Percentiles rank a stretch among this genome's conserved stretches.
Conservation (phyloP, 73 alveolate species). For the Tetrahymena thermophila region DNA sequence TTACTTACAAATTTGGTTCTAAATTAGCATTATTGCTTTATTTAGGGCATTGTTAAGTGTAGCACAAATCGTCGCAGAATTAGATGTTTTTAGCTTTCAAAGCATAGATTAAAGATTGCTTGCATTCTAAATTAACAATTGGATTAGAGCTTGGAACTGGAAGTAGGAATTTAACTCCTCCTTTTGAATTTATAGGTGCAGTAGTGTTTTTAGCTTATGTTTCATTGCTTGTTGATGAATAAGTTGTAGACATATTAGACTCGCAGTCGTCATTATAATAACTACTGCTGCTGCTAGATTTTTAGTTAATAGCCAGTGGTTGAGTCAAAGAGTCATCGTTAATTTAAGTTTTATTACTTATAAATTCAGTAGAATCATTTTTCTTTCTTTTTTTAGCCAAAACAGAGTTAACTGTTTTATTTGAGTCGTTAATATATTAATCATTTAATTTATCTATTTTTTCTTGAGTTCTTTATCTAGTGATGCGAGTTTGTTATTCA, state of each 20-base stretch:
- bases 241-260: not conserved
- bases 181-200: not conserved
- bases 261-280: not conserved
- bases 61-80: constrained; percentile 64
- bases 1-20: constrained; percentile 62
- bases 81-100: constrained; percentile 55
- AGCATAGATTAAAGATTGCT: constrained; percentile 57
- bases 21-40: constrained; percentile 64
- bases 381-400: not conserved
- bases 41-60: constrained; percentile 46
- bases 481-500: not conserved
- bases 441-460: not conserved
- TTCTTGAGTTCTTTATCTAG: not conserved
- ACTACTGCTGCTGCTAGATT: not conserved
- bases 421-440: not conserved
- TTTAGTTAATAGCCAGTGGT: not conserved
- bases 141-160: not conserved
- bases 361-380: not conserved
- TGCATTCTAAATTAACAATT: constrained; percentile 3
- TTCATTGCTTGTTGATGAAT: not conserved
- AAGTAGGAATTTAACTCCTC: not conserved
- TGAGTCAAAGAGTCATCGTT: not conserved
- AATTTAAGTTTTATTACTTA: not conserved
- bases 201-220: not conserved
- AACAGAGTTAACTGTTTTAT: not conserved